phyloP scores from a whole-genome alignment of 257 asterid species.

The Osmanthus fragrans region DNA sequence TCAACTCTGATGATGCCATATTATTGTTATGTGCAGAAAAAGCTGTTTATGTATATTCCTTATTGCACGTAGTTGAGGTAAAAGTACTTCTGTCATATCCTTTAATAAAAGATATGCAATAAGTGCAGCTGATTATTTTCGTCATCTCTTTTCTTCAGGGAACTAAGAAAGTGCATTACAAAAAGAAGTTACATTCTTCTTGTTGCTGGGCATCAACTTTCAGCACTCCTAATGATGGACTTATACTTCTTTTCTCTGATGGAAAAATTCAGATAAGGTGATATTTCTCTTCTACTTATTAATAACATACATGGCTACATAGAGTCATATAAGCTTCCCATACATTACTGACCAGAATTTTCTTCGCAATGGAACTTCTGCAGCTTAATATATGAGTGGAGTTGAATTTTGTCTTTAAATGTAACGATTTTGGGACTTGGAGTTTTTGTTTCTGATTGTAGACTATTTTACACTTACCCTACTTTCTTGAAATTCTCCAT shows the following conservation, averaged over 20 bases:
- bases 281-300: conserved; percentile 11
- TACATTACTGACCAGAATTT: background rate
- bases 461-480: background rate
- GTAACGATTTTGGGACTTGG: background rate
- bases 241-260: conserved; percentile 67
- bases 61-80: conserved; percentile 77
- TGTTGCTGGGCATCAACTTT: conserved; percentile 85
- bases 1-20: conserved; percentile 40
- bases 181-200: conserved; percentile 80
- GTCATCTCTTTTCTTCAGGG: conserved; percentile 49
- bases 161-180: conserved; percentile 73
- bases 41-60: conserved; percentile 75
- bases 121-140: conserved; percentile 11
- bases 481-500: background rate
- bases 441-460: background rate
- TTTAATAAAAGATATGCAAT: background rate
- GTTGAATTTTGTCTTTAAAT: background rate
- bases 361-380: background rate
- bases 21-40: conserved; percentile 81
- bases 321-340: background rate
- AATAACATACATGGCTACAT: background rate
- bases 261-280: conserved; percentile 92
- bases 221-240: conserved; percentile 58
- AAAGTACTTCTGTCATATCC: conserved; percentile 12
- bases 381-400: background rate